Base-by-base conservation (phyloP, 352 stramenopile species). In the Globisporangium takayamanum region DNA sequence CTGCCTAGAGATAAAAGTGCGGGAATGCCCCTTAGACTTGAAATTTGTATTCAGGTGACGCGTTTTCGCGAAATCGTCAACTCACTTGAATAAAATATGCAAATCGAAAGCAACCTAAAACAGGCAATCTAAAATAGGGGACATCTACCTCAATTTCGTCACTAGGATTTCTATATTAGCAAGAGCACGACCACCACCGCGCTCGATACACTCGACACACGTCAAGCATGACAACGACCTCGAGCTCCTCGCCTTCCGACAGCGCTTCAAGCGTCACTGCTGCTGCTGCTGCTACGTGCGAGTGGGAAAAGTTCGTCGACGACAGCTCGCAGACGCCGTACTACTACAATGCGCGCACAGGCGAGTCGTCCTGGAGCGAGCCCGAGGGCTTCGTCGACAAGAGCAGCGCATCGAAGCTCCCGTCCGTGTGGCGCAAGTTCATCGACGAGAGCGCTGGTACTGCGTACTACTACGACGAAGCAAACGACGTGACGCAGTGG, bases 241-340 rank as follows among this genome's bases (percentile, higher is more conserved):
- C 33, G 10, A 39, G 33, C 33, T 14, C 33, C 2, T 50, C 45
- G 12, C 44, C 3, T 48, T 33, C 28, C 28, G 28, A 33, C 28
- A 48, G 44, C 16, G 8, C 46, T 36, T 33, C 46, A 15, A 30
- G 20, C 45, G 20, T 8, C 7, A 50, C 41, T 46, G 41, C 41
- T 7, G 41, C 41, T n/a, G 15, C 41, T 14, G 44, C 44, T 25
- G 26, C 22, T 25, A 44, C 26, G 26, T 45, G 46, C 47, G 76
- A 76, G 59, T 92, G 83, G 83, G 70, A 88, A 47, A 80, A 83
- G 55, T 73, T 88, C 69, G 64, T 88, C 49, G 84, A 95, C 62
- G 76, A 92, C 39, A 57, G 53, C 30, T 81, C 76, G n/a, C 56
- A 73, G 18, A 68, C 72, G 36, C 42, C 68, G 33, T 94, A 94